Percentiles rank a stretch among this genome's conserved stretches.
Evolutionary conservation across 495 filamentous ascomycete genomes (phyloP).

Genomic region (Bombardia bombarda): DNA sequence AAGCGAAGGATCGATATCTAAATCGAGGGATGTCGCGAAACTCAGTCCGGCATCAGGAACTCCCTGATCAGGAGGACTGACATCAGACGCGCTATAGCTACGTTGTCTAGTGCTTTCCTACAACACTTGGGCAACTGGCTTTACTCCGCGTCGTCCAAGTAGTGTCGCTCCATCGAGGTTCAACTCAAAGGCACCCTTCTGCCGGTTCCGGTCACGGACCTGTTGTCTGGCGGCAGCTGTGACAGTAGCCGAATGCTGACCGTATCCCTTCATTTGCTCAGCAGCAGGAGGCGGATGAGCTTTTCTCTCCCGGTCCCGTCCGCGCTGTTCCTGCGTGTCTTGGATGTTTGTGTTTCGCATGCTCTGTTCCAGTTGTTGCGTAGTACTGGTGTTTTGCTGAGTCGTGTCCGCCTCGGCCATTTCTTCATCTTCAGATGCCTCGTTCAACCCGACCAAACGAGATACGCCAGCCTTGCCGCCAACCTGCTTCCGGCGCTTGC

Average conservation of each 20-base stretch:
- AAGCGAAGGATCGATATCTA: no score
- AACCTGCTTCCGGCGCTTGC: slow-evolving; percentile 78
- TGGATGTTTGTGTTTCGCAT: slow-evolving; percentile 73
- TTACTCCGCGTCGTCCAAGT: slow-evolving; percentile 66
- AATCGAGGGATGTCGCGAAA: background rate
- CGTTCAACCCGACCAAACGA: slow-evolving; percentile 62
- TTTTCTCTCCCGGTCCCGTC: slow-evolving; percentile 35
- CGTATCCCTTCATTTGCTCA: slow-evolving; percentile 60
- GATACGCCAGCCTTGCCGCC: slow-evolving; percentile 44
- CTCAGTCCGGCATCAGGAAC: background rate
- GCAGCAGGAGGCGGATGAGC: slow-evolving; percentile 26
- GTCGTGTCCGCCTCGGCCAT: slow-evolving; percentile 39
- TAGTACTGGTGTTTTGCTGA: slow-evolving; percentile 57
- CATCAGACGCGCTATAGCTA: background rate
- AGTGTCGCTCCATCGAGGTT: slow-evolving; percentile 85
- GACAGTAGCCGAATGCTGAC: slow-evolving; percentile 69
- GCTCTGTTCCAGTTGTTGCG: slow-evolving; percentile 75
- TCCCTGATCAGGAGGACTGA: background rate
- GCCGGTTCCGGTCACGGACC: slow-evolving; percentile 49
- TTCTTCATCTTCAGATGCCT: slow-evolving; percentile 55
- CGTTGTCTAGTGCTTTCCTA: slow-evolving; percentile 10
- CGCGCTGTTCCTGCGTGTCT: slow-evolving; percentile 43
- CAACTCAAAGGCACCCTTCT: slow-evolving; percentile 75
- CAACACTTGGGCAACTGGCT: slow-evolving; percentile 31
- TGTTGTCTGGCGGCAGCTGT: slow-evolving; percentile 73